Evolutionary conservation across 1,139 yeast species (phyloP), one percentile per base, ranked within the genome.

Genomic region (Debaryomycetaceae sp.): DNA sequence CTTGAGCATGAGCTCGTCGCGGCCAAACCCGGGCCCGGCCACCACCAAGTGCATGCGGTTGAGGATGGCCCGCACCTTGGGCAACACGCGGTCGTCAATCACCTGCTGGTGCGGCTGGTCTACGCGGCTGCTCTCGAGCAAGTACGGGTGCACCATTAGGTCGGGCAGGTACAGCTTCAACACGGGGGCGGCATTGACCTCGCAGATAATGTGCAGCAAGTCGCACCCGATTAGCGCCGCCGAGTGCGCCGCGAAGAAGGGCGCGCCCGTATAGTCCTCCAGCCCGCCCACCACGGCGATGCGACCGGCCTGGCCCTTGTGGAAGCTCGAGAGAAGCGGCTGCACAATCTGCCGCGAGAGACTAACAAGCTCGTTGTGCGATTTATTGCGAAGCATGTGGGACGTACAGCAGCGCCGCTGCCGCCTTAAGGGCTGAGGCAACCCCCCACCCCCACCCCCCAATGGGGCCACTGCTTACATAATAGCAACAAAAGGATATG

Each of bases 201-300:
- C 95, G 58, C 97, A 89, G 7, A 91, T 68, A 5, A 91, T 71
- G 56, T 91, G 97, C 20, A 91, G 75, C 62, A 91, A 65, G 49
- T 91, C 98, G 26, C 91, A 83, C 0, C 98, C 98, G 30, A 83
- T 71, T 19, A 83, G 58, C 2, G 95, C 84, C 2, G 94, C 76
- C 1, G 96, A 84, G 50, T 83, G 80, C 9, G 93, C 82, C 17
- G 95, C 73, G 53, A 91, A 91, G 58, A 68, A 91, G 2, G 98
- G 98, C 0, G 98, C 98, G 0, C 98, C 98, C 0, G 97, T 89
- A 52, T 84, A 86, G 49, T 89, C 96, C 51, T 84, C 93, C 52
- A 93, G 81, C 2, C 98, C 98, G 10, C 98, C 98, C 37, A 91
- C 73, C 0, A 91, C 86, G 5, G 81, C 88, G 4, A 91, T 66